Base-by-base conservation (phyloP, 306 rosid genomes). In the Arachis hypogaea region DNA sequence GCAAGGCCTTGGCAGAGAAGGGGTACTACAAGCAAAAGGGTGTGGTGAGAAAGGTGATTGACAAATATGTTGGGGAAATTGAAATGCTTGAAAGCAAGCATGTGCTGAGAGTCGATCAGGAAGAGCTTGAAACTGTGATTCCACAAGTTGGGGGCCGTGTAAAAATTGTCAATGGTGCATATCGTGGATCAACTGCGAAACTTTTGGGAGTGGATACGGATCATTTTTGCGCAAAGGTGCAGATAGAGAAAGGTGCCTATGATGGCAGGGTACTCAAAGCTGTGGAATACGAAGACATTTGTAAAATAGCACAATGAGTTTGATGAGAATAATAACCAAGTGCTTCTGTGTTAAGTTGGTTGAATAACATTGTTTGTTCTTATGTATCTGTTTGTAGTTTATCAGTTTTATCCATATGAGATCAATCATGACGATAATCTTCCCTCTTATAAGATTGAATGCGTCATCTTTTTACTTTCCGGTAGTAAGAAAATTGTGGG, bases 1-100 rank as follows among this genome's bases (percentile, higher is more conserved):
- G 97, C 77, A 94, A 91, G 72, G 94, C 74, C 4, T 84, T 94
- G 87, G 94, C 88, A 2, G 94, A 88, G 67, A 94, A 88, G 75
- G 97, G 96, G 2, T 91, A 91, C 77, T 94, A 89, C 82, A 94
- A 91, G 82, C 91, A 88, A 42, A 94, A 94, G 69, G 97, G 98
- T 8, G 80, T 89, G 55, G 94, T 94, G 60, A 63, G 74, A 68
- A 91, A 83, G 73, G 97, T 93, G 79, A 86, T 88, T 11, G 98
- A 91, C 67, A 93, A 86, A 65, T 89, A 91, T 56, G 94, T 89
- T 43, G 98, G 94, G 47, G 97, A 93, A 79, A 91, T 93, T 22
- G 93, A 93, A 69, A 93, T 91, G 88, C 80, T 91, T 5, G 94
- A 91, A 6, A 88, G 79, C 58, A 93, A 86, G 80, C 97, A 93